A percentile compares a stretch with the other conserved stretches of the same genome.
These are phyloP conservation scores for Saposhnikovia divaricata DNA, from an alignment of 129 eudicot species.

Conservation along the genomic window DNA sequence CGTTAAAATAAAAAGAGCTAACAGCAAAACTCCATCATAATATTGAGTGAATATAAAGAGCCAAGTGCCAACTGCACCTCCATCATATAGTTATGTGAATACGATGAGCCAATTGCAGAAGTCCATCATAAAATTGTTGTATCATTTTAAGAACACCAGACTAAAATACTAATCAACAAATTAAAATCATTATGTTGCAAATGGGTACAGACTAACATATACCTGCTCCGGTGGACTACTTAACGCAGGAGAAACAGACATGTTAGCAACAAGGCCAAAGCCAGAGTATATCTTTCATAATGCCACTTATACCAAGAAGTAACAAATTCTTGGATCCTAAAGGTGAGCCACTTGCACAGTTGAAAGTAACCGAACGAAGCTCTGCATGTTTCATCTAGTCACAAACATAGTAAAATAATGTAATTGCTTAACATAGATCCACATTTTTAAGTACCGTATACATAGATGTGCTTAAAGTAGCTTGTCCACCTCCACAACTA, in stretches of 20 bases:
- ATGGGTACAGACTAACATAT: no score
- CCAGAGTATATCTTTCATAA: constrained; percentile 81
- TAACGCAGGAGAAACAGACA: constrained; percentile 92
- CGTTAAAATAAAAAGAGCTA: background rate
- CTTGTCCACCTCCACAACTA: no score
- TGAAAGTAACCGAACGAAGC: no score
- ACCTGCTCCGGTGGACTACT: constrained; percentile 95
- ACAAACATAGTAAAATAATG: no score
- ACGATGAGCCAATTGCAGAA: background rate
- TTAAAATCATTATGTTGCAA: background rate
- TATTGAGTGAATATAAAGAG: background rate
- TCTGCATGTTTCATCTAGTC: no score
- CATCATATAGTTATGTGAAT: no score
- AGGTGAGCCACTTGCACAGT: no score
- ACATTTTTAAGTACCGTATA: no score
- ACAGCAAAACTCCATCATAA: background rate
- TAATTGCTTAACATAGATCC: no score
- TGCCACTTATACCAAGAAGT: constrained; percentile 86
- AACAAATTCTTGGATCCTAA: constrained; percentile 81
- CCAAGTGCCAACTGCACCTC: background rate
- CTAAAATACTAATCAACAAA: background rate
- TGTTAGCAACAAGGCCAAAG: constrained; percentile 64
- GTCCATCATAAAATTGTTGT: no score
- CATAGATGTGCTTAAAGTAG: no score
- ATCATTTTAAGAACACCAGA: background rate